A percentile compares a stretch with the other conserved stretches of the same genome.
Evolutionary conservation across 495 filamentous ascomycete genomes (phyloP).

Genomic region (Aspergillus cristatus): DNA sequence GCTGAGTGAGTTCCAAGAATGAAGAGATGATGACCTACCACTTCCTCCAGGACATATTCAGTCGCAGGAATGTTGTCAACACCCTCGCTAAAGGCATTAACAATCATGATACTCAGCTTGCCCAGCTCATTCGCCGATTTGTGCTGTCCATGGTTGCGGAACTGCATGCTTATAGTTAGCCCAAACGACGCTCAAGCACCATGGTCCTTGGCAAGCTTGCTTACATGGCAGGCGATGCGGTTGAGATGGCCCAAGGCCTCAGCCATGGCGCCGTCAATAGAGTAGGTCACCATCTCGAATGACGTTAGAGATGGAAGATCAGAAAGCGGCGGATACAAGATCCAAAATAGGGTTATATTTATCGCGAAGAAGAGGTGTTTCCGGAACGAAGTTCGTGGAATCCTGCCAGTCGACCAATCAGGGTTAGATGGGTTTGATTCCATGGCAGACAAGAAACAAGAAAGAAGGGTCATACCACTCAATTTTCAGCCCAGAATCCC

Average conservation of each 20-base stretch:
- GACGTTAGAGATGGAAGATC: background rate
- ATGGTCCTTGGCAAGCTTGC: background rate
- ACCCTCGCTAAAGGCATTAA: constrained; percentile 12
- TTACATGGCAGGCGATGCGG: constrained; percentile 14
- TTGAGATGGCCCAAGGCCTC: constrained; percentile 16
- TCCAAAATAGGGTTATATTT: too few species aligned
- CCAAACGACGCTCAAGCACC: background rate
- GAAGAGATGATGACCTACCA: constrained; percentile 1
- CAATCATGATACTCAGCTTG: constrained; percentile 16
- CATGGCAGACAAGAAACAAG: too few species aligned
- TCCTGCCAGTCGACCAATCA: too few species aligned
- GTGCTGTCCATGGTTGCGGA: constrained; percentile 14
- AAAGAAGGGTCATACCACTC: too few species aligned
- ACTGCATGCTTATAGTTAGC: constrained; percentile 9
- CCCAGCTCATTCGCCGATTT: constrained; percentile 20
- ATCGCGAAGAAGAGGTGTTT: too few species aligned
- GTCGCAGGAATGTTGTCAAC: constrained; percentile 7
- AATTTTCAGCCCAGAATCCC: too few species aligned
- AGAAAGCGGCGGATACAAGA: background rate
- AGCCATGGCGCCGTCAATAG: constrained; percentile 13
- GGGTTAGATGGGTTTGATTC: too few species aligned
- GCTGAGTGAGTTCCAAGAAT: background rate
- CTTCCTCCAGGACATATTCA: constrained; percentile 6
- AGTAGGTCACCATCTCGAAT: constrained; percentile 7
- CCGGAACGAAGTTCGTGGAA: too few species aligned